Conservation (phyloP, 225 moss, liverwort and hornwort genomes). For the Sphagnum contortum region DNA sequence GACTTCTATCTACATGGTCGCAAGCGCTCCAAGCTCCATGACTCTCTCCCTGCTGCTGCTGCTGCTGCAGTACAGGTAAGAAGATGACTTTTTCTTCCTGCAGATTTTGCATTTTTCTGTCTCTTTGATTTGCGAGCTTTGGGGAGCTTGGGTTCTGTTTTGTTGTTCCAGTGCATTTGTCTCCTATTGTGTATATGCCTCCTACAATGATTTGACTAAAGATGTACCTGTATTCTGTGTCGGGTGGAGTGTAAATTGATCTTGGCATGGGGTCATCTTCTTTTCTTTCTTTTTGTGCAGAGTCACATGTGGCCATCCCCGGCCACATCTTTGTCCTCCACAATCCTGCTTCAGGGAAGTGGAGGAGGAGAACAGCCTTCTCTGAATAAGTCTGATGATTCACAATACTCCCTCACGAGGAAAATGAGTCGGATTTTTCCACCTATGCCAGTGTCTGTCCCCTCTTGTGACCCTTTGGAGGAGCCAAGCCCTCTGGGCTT, state of each 20-base stretch:
- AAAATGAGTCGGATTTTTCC: constrained; percentile 31
- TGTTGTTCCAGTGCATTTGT: too few relatives aligned
- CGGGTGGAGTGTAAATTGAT: too few relatives aligned
- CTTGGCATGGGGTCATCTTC: too few relatives aligned
- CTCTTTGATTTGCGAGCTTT: too few relatives aligned
- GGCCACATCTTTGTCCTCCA: constrained; percentile 4
- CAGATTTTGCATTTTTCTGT: neutral
- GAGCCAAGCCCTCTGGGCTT: constrained; percentile 87
- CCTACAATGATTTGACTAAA: too few relatives aligned
- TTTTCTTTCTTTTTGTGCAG: constrained; percentile 2
- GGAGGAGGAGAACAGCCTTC: constrained; percentile 3
- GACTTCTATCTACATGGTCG: constrained; percentile 41
- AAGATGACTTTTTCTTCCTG: neutral
- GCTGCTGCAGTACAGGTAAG: constrained; percentile 38
- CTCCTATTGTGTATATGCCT: too few relatives aligned
- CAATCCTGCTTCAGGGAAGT: constrained; percentile 11
- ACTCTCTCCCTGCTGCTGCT: constrained; percentile 26
- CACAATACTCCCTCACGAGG: constrained; percentile 16
- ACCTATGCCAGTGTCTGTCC: constrained; percentile 14
- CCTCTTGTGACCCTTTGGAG: constrained; percentile 51
- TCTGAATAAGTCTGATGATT: constrained; percentile 20
- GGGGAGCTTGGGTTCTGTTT: too few relatives aligned
- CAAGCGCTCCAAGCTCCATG: constrained; percentile 63
- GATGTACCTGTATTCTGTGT: too few relatives aligned
- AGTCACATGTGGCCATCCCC: constrained; percentile 1